Evolutionary conservation across 2,329 filamentous ascomycete species (phyloP).

Genomic region (Alternaria alternata): DNA sequence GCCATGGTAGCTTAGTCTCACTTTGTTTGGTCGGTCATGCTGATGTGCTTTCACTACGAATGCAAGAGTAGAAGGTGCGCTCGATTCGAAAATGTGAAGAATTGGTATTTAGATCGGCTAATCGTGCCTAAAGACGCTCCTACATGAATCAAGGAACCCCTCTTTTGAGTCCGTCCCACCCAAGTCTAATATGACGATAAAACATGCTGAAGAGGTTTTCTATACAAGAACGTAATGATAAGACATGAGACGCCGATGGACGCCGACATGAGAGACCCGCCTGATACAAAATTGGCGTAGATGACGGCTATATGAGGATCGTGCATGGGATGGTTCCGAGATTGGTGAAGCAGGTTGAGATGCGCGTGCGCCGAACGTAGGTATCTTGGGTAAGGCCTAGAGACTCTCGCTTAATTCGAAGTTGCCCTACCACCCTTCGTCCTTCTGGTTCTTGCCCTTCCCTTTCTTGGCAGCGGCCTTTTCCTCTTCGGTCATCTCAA

Average conservation of each 20-base stretch:
- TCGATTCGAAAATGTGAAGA: neutral
- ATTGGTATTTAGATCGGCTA: neutral
- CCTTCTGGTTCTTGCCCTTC: conserved; percentile 44
- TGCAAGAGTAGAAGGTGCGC: neutral
- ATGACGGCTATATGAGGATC: neutral
- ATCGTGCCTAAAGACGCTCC: neutral
- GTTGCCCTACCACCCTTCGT: conserved; percentile 41
- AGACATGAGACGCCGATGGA: neutral
- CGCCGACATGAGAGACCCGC: neutral
- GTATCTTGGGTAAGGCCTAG: neutral
- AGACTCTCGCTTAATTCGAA: neutral
- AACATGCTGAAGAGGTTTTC: neutral
- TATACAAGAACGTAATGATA: neutral
- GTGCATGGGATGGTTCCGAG: neutral
- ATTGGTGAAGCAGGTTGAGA: neutral
- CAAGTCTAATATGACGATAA: conserved; percentile 2
- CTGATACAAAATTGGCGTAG: neutral
- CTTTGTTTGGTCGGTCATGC: too few species aligned
- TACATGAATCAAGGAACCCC: neutral
- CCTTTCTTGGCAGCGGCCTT: conserved; percentile 34
- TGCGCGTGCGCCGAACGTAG: neutral
- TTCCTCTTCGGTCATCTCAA: conserved; percentile 44
- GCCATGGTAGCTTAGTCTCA: too few species aligned
- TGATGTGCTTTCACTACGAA: too few species aligned
- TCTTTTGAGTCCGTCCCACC: neutral